Evolutionary conservation across 2,329 filamentous ascomycete species (phyloP).

Genomic region (Sphaceloma murrayae): DNA sequence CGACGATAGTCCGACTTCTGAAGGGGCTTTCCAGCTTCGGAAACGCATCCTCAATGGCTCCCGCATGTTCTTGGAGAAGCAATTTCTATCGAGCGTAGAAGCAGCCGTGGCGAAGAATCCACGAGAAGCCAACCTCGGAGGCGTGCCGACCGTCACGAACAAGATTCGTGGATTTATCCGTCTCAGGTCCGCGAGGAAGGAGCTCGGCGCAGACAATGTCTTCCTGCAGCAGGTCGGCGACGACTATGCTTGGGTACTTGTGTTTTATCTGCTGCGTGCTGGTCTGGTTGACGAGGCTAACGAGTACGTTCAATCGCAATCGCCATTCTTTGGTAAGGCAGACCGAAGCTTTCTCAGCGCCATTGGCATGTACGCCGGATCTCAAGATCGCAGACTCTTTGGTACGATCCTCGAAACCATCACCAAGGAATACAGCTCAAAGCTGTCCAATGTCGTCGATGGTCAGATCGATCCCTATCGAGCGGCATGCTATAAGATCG

Average conservation of each 20-base stretch:
- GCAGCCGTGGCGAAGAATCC: conserved; percentile 70
- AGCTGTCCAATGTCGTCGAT: conserved; percentile 71
- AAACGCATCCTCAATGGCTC: conserved; percentile 74
- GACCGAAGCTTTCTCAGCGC: conserved; percentile 86
- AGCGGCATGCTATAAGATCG: conserved; percentile 95
- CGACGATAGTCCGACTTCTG: conserved; percentile 59
- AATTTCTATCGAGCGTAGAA: conserved; percentile 72
- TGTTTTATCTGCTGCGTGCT: conserved; percentile 82
- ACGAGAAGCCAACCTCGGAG: conserved; percentile 79
- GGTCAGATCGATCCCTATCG: conserved; percentile 88
- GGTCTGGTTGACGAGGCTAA: conserved; percentile 78
- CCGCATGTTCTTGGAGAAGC: conserved; percentile 66
- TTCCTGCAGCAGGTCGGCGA: conserved; percentile 68
- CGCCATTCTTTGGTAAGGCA: conserved; percentile 73
- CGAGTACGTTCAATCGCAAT: conserved; percentile 72
- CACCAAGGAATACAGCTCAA: conserved; percentile 75
- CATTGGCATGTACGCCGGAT: conserved; percentile 71
- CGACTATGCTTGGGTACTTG: conserved; percentile 85
- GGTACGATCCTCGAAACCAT: too few relatives aligned
- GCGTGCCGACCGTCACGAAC: conserved; percentile 75
- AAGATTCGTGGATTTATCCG: conserved; percentile 90
- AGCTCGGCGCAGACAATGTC: conserved; percentile 70
- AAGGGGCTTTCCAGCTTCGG: conserved; percentile 55
- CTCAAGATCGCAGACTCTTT: conserved; percentile 66
- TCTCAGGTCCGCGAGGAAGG: conserved; percentile 67